Evolutionary conservation across 2,329 filamentous ascomycete genomes (phyloP), one percentile per base, ranked within the genome.

Genomic region (Diplodia mutila): DNA sequence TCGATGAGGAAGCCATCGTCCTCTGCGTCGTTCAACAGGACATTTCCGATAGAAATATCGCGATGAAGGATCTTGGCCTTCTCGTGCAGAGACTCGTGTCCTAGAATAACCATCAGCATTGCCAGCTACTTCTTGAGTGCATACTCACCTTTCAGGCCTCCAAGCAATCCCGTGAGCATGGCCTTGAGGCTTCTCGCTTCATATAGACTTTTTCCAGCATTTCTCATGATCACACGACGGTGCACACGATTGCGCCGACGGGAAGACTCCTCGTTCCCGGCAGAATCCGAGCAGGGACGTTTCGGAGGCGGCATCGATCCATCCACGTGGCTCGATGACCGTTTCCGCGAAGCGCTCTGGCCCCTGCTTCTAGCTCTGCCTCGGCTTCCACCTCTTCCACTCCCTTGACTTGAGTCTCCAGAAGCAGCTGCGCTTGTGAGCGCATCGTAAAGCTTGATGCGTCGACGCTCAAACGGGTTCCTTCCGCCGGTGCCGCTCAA

Each of bases 31-130:
- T 84, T 83, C 2, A 85, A 77, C 70, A 85, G 79, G 12, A 85
- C 75, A 67, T 85, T 85, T 48, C 79, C 77, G 21, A 80, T 76
- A 1, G 80, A 84, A 39, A 85, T 80, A 68, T 84, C 80, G 69
- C 80, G 69, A 46, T 84, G 77, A 42, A 83, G 75, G 46, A 84
- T 69, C 65, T 78, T 76, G 32, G 76, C 75, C 53, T 75, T 51
- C 4, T 1, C 65, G 48, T 67, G 70, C 23, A 79, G 71, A 11
- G 76, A 81, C 69, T 34, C 32, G 32, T 34, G 32, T 11, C 32
- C 32, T 34, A 4, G 18, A 48, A 48, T 21, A 23, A 37, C 46
- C 46, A 48, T 48, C 6, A 48, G 46, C 6, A 48, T 48, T 48
- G n/a, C 18, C n/a, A 48, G n/a, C 16, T 48, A 2, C 46, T 48